Conservation (phyloP, 371 early-diverging fungal species). For the Rhizopus arrhizus region DNA sequence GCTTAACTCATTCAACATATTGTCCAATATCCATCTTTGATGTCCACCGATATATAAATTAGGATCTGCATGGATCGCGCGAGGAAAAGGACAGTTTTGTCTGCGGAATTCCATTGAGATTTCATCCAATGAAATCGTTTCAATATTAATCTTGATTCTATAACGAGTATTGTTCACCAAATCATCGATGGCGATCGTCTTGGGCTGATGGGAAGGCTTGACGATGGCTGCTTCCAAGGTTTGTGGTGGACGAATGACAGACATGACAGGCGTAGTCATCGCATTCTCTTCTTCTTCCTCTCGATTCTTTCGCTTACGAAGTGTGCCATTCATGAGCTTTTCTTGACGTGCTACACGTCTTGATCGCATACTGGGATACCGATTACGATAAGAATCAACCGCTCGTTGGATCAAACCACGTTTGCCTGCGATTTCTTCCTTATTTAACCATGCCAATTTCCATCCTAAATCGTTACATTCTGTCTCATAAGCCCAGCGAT, state of each 20-base stretch:
- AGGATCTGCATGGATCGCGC: conserved; percentile 20
- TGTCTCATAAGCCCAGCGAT: conserved; percentile 93
- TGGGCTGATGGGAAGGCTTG: conserved; percentile 31
- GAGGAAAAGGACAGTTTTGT: conserved; percentile 46
- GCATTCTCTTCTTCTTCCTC: conserved; percentile 28
- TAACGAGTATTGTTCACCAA: conserved; percentile 29
- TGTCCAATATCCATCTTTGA: conserved; percentile 44
- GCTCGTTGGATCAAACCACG: conserved; percentile 94
- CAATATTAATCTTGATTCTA: conserved; percentile 49
- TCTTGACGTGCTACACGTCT: conserved; percentile 83
- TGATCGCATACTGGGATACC: conserved; percentile 79
- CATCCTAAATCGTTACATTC: conserved; percentile 89
- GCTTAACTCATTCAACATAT: conserved; percentile 50
- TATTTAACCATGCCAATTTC: conserved; percentile 87
- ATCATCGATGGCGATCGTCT: conserved; percentile 40
- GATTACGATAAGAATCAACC: conserved; percentile 92
- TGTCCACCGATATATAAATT: conserved; percentile 34
- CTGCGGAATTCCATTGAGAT: conserved; percentile 45
- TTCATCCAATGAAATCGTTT: conserved; percentile 42
- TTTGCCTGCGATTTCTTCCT: conserved; percentile 77
- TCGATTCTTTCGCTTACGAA: conserved; percentile 51
- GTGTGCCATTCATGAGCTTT: conserved; percentile 62
- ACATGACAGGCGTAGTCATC: neutral
- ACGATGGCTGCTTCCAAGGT: conserved; percentile 13
- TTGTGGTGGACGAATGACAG: conserved; percentile 7